phyloP scores from a whole-genome alignment of 805 yeast species.

The Priceomyces melissophilus region DNA sequence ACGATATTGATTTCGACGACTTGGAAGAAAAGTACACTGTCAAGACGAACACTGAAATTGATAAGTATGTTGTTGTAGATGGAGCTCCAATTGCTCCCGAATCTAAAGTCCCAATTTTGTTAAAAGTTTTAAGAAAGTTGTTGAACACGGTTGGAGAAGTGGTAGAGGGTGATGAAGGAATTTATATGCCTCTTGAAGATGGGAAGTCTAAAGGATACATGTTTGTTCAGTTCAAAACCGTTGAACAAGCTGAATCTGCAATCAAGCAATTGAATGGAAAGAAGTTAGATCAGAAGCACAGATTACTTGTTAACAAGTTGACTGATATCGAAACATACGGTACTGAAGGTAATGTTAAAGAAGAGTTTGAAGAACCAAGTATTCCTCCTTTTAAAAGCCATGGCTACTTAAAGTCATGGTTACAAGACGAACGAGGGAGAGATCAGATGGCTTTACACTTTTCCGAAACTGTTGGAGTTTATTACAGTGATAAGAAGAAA shows the following conservation, averaged over 20 bases:
- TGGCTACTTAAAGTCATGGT: constrained; percentile 87
- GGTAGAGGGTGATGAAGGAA: constrained; percentile 53
- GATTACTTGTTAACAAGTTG: constrained; percentile 78
- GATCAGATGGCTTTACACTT: constrained; percentile 85
- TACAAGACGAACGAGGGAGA: constrained; percentile 81
- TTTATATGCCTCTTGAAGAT: constrained; percentile 76
- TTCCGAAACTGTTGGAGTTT: constrained; percentile 76
- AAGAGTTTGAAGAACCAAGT: constrained; percentile 67
- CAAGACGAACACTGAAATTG: constrained; percentile 56
- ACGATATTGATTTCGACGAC: constrained; percentile 76
- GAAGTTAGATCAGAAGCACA: constrained; percentile 91
- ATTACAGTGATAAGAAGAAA: constrained; percentile 76
- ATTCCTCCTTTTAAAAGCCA: constrained; percentile 69
- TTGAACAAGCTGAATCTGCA: constrained; percentile 70
- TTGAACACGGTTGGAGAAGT: constrained; percentile 77
- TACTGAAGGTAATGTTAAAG: constrained; percentile 55
- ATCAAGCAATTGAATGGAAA: constrained; percentile 80
- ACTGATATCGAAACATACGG: constrained; percentile 80
- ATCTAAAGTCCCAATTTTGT: constrained; percentile 75
- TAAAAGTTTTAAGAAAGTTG: constrained; percentile 80
- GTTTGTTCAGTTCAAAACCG: constrained; percentile 75
- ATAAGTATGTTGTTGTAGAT: constrained; percentile 79
- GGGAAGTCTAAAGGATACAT: constrained; percentile 83
- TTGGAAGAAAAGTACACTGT: constrained; percentile 73
- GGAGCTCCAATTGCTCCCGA: constrained; percentile 97